Evolutionary conservation across 2,329 filamentous ascomycete species (phyloP).

Genomic region (Apiospora hydei): DNA sequence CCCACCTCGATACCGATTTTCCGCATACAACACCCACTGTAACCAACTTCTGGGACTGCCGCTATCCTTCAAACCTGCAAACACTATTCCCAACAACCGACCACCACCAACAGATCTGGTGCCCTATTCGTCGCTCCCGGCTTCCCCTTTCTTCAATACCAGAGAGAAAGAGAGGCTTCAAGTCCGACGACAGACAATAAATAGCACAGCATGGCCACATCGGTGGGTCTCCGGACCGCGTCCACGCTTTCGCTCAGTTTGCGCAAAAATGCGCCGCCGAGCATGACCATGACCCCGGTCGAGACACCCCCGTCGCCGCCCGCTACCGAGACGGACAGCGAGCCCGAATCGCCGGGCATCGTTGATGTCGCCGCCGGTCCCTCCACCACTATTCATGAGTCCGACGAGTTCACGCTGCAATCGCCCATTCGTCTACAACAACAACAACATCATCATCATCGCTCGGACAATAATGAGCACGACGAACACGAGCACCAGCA

Average conservation of each 20-base stretch:
- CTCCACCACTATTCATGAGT: constrained; percentile 1
- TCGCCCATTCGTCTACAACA: background rate
- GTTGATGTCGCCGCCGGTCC: background rate
- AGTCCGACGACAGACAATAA: background rate
- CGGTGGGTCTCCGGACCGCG: constrained; percentile 6
- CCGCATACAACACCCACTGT: background rate
- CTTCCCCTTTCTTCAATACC: background rate
- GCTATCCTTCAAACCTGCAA: background rate
- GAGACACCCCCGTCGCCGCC: constrained; percentile 32
- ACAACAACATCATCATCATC: too few species aligned
- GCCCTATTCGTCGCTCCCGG: background rate
- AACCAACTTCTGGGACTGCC: constrained; percentile 13
- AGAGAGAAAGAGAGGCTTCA: background rate
- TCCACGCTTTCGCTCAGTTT: constrained; percentile 15
- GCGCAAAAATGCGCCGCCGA: constrained; percentile 24
- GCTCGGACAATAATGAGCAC: background rate
- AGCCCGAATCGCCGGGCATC: constrained; percentile 33
- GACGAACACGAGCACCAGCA: background rate
- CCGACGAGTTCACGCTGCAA: background rate
- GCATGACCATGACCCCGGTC: constrained; percentile 10
- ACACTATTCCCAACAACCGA: background rate
- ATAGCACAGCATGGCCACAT: constrained; percentile 16
- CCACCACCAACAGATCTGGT: background rate
- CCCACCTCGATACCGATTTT: constrained; percentile 4
- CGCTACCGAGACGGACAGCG: constrained; percentile 39